Percentiles rank a stretch among this genome's conserved stretches.
Conservation (phyloP, 1,284 basidiomycete species). For the Ustilago tritici region DNA sequence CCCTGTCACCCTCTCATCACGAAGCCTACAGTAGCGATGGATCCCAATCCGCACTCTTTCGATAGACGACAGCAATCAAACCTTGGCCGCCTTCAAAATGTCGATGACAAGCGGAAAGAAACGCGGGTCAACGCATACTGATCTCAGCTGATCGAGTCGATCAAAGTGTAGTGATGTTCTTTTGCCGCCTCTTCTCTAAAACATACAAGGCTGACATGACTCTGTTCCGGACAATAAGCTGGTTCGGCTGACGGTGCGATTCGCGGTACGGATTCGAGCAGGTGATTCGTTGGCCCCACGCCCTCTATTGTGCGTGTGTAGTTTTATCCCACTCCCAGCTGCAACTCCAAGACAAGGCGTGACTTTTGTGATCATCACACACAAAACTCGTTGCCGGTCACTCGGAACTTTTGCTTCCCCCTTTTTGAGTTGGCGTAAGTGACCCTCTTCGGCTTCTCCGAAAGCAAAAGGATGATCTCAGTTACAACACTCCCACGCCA, state of each 20-base stretch:
- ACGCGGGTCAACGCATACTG: background rate
- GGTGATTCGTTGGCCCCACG: constrained; percentile 1
- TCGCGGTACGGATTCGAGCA: constrained; percentile 2
- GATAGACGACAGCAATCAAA: background rate
- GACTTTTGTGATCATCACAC: background rate
- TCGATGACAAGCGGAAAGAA: background rate
- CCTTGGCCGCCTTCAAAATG: background rate
- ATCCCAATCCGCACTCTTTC: background rate
- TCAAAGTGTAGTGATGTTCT: background rate
- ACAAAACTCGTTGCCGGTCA: background rate
- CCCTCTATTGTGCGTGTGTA: too few relatives aligned
- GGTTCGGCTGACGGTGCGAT: too few relatives aligned
- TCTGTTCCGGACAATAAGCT: too few relatives aligned
- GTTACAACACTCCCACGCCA: too few relatives aligned
- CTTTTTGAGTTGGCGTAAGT: background rate
- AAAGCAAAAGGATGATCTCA: background rate
- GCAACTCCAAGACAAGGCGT: constrained; percentile 1
- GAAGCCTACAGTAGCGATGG: too few relatives aligned
- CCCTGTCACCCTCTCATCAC: too few relatives aligned
- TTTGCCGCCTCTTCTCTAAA: background rate
- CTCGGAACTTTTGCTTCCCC: background rate
- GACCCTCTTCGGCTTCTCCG: background rate
- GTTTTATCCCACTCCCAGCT: background rate
- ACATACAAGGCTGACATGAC: background rate
- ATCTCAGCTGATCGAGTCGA: background rate